Conservation (phyloP, 164 flowering plant species). For the Nelumbo lutea region DNA sequence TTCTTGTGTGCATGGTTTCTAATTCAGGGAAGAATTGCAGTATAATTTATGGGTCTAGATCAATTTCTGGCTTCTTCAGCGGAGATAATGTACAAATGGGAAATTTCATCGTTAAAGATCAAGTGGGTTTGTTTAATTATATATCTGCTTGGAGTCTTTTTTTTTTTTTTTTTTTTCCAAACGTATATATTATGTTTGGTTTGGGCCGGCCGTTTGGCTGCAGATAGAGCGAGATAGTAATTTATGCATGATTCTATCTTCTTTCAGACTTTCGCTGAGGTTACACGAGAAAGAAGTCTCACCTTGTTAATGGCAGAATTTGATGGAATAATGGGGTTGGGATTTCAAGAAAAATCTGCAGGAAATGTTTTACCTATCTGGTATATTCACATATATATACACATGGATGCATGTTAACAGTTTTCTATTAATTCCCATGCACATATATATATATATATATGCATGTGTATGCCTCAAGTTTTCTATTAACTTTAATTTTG, state of each 20-base stretch:
- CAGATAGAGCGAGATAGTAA: too few relatives aligned
- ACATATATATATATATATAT: too few relatives aligned
- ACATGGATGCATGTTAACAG: too few relatives aligned
- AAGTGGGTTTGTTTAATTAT: conserved; percentile 25
- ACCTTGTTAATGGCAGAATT: conserved; percentile 30
- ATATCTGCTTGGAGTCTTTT: neutral
- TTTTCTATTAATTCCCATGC: too few relatives aligned
- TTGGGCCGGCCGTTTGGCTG: too few relatives aligned
- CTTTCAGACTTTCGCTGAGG: conserved; percentile 50
- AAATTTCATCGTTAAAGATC: conserved; percentile 36
- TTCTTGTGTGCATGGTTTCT: neutral
- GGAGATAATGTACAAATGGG: conserved; percentile 50
- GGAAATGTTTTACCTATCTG: conserved; percentile 48
- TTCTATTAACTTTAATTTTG: too few relatives aligned
- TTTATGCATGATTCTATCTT: neutral
- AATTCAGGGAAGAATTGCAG: conserved; percentile 36
- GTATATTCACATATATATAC: conserved; percentile 6
- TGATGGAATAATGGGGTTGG: conserved; percentile 69
- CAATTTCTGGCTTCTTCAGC: conserved; percentile 58
- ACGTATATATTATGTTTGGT: too few relatives aligned
- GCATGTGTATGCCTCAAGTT: too few relatives aligned
- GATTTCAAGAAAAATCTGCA: conserved; percentile 46
- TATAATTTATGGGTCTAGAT: conserved; percentile 51
- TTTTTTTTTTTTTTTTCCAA: too few relatives aligned
- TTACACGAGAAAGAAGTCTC: conserved; percentile 34